Evolutionary conservation across 352 stramenopile species (phyloP).

Genomic region (Phytopythium litorale): DNA sequence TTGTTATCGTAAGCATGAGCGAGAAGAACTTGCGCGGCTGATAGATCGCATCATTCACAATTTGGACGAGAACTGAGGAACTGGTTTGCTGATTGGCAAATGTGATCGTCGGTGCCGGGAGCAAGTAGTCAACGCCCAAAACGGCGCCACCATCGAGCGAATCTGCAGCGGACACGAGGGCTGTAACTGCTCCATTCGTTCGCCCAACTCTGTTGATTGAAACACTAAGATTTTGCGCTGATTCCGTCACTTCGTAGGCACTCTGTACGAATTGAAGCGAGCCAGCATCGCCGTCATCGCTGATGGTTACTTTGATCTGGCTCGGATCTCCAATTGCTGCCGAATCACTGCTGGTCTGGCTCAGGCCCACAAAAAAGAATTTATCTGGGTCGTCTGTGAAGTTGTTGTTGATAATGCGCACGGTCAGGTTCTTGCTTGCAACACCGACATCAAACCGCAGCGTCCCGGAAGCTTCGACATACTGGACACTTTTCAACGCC

Average conservation of each 20-base stretch:
- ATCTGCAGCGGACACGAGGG: constrained; percentile 17
- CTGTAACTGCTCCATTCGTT: constrained; percentile 22
- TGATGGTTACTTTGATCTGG: constrained; percentile 26
- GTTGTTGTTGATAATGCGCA: constrained; percentile 49
- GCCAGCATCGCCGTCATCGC: constrained; percentile 47
- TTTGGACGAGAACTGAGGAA: constrained; percentile 15
- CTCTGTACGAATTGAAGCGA: constrained; percentile 27
- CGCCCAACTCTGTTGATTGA: constrained; percentile 17
- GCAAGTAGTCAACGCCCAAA: constrained; percentile 26
- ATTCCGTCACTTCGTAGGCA: constrained; percentile 27
- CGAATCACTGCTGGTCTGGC: constrained; percentile 12
- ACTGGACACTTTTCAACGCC: constrained; percentile 27
- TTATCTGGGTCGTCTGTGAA: constrained; percentile 40
- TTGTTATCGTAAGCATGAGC: constrained; percentile 18
- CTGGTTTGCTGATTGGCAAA: constrained; percentile 24
- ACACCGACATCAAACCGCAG: constrained; percentile 28
- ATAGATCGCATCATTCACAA: constrained; percentile 40
- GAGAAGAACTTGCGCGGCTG: constrained; percentile 38
- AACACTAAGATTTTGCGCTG: constrained; percentile 11
- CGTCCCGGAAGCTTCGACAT: constrained; percentile 11
- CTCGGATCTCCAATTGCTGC: constrained; percentile 25
- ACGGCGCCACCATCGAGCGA: constrained; percentile 7
- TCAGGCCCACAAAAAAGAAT: constrained; percentile 42
- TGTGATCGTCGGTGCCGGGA: constrained; percentile 11
- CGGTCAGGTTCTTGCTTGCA: constrained; percentile 14